These are phyloP conservation scores for Spathaspora passalidarum DNA, from an alignment of 805 yeast genomes.

Conservation along the genomic window DNA sequence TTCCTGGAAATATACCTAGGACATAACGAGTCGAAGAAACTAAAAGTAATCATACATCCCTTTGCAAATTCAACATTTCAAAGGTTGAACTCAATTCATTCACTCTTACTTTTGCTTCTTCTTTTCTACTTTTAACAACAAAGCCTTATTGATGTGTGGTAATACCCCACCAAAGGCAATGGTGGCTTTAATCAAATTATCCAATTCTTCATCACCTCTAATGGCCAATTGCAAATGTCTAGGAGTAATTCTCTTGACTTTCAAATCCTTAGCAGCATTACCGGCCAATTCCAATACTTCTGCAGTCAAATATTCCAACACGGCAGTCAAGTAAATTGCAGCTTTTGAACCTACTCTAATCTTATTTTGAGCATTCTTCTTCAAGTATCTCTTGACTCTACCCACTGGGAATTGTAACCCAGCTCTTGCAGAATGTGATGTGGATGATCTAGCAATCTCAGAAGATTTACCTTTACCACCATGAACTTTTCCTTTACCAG, in stretches of 20 bases:
- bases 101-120: slow-evolving; percentile 27
- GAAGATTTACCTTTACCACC: slow-evolving; percentile 97
- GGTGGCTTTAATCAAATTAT: slow-evolving; percentile 88
- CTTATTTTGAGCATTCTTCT: slow-evolving; percentile 82
- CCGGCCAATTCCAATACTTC: slow-evolving; percentile 98
- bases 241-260: slow-evolving; percentile 95
- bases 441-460: slow-evolving; percentile 62
- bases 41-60: not conserved
- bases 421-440: slow-evolving; percentile 91
- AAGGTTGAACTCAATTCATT: not conserved
- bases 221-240: slow-evolving; percentile 95
- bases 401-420: slow-evolving; percentile 98
- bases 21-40: not conserved
- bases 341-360: slow-evolving; percentile 80
- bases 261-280: slow-evolving; percentile 94
- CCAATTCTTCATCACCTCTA: slow-evolving; percentile 97
- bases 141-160: slow-evolving; percentile 86
- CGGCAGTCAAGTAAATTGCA: slow-evolving; percentile 94
- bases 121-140: slow-evolving; percentile 73
- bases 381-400: slow-evolving; percentile 94
- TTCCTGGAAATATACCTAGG: not conserved
- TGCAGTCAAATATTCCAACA: slow-evolving; percentile 92
- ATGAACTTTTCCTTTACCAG: slow-evolving; percentile 82
- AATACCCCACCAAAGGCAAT: slow-evolving; percentile 98
- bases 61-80: not conserved